Evolutionary conservation across 2,329 filamentous ascomycete genomes (phyloP).

Genomic region (Epichloe scottii): DNA sequence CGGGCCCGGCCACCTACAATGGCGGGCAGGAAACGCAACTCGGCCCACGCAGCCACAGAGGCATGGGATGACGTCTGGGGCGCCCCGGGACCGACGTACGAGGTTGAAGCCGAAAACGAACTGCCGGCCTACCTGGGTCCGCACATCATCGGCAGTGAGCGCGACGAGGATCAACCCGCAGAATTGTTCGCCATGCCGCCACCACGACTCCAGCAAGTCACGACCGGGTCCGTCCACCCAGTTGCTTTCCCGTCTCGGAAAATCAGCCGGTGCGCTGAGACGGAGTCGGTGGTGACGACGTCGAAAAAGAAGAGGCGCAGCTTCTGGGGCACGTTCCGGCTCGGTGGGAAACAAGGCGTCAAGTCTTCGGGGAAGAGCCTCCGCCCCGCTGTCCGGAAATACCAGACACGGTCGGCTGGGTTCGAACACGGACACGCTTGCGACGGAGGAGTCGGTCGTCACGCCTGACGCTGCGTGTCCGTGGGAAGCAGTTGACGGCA

Average conservation of each 20-base stretch:
- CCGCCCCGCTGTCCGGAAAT: background rate
- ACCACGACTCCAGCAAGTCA: background rate
- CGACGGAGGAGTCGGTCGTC: background rate
- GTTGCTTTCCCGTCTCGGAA: background rate
- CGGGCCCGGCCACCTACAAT: background rate
- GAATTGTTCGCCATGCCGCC: background rate
- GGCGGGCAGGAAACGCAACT: background rate
- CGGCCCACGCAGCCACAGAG: background rate
- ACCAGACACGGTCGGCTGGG: background rate
- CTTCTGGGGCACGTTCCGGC: conserved; percentile 2
- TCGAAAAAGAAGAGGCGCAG: conserved; percentile 1
- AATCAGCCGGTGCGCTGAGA: background rate
- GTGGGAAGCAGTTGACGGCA: background rate
- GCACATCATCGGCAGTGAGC: conserved; percentile 2
- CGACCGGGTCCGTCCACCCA: background rate
- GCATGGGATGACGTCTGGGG: background rate
- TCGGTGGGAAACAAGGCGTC: background rate
- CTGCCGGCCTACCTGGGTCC: conserved; percentile 4
- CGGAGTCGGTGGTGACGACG: background rate
- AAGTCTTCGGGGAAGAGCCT: background rate
- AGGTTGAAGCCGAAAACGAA: background rate
- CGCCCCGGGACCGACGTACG: background rate
- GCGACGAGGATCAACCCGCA: conserved; percentile 1
- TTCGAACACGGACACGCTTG: background rate
- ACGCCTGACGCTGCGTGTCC: background rate